Base-by-base conservation (phyloP, 192 early-diverging fungal species). In the Rhizophagus clarus region DNA sequence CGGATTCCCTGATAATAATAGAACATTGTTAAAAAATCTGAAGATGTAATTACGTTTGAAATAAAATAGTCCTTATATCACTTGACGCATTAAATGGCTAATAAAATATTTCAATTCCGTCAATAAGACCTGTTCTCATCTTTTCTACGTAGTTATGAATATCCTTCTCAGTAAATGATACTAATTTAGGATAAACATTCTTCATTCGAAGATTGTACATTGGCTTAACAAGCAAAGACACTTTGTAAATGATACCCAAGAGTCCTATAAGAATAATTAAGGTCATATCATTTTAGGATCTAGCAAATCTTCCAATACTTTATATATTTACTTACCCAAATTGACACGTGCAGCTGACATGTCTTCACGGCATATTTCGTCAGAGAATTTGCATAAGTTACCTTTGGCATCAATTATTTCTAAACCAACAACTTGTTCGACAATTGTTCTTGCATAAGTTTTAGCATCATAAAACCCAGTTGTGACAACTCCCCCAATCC, bases 141-240 rank as follows among this genome's bases (percentile, higher is more conserved):
- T 40, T 74, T 78, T 6, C 61, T 72, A 47, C 79, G 6, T 62
- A 3, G 5, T 64, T 76, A 17, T 11, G 32, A 14, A 81, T 26
- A 34, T 34, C 32, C 6, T 34, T 5, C 6, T 34, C 6, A 34
- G 32, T 4, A 2, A 34, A 34, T 5, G 32, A 4, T 34, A 5
- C 32, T 5, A 34, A 34, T 34, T 34, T 34, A 2, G 81, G 81
- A 1, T 61, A 68, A 9, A 70, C 69, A 47, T 86, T 82, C 1
- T 26, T 84, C 85, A 84, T 87, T 26, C 67, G 47, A 20, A 87
- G 62, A 32, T 83, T 81, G 72, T 82, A 84, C 83, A 86, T 84
- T 34, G 85, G 85, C 42, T 83, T 78, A 49, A 83, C 81, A 0
- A 32, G 56, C 4, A 84, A 51, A n/a, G 83, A 81, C 24, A 84